Evolutionary conservation across 2,329 filamentous ascomycete genomes (phyloP), one percentile per base, ranked within the genome.

Genomic region (Colletotrichum sublineola): DNA sequence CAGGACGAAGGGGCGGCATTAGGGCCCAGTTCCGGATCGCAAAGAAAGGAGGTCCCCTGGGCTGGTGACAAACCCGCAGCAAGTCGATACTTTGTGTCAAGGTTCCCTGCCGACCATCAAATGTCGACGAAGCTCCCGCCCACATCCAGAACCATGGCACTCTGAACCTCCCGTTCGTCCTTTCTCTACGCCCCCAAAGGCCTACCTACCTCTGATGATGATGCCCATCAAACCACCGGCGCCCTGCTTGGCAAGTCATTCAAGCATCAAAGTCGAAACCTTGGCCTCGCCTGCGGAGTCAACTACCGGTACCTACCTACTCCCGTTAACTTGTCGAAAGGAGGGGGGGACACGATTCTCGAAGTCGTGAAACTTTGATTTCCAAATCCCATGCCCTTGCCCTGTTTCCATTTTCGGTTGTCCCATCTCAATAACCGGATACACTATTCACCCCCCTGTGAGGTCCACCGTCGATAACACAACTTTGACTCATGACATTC

Each of bases 381-480:
- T 36, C 44, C 29, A 61, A 57, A 38, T 58, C 53, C 18, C 38
- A 38, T 56, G 53, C 53, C 53, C 53, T 56, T 56, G 53, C 31
- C 18, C 58, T 31, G 68, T 71, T 71, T 62, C 63, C 68, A 67
- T 67, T 67, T 48, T 61, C 56, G 40, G 48, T 61, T 55, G 40
- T 50, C 44, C 31, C 33, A 36, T 50, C 60, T 20, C 44, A 50
- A 18, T 18, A 44, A 44, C 42, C 24, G 38, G 24, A 29, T 31
- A 40, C 38, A 48, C 31, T 33, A 56, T 31, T 56, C 53, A 36
- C 50, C 46, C 63, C 61, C 63, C n/a, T 42, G 60, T 8, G 31
- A 62, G 61, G 40, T 57, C 68, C 68, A 71, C 68, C 68, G 50
- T 57, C 55, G 68, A 71, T 50, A 71, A 67, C 63, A 71, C 50